These are phyloP conservation scores for Mycena venus DNA, from an alignment of 768 basidiomycete genomes.

Conservation along the genomic window DNA sequence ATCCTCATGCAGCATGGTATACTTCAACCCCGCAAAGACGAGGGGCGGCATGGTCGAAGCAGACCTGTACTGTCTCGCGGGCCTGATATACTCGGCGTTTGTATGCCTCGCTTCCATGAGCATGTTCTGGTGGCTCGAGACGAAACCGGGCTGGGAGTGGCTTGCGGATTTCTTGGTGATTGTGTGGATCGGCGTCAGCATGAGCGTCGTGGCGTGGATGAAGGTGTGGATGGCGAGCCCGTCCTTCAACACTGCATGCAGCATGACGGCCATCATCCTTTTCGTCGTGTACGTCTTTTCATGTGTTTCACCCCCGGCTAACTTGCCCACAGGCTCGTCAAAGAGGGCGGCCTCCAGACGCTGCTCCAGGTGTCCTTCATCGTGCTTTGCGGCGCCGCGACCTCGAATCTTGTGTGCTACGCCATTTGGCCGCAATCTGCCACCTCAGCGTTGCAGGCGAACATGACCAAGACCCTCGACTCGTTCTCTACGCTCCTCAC, in stretches of 20 bases:
- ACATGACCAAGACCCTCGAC: conserved; percentile 88
- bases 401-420: conserved; percentile 90
- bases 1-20: conserved; percentile 68
- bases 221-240: conserved; percentile 90
- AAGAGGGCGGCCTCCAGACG: conserved; percentile 86
- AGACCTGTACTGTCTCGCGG: conserved; percentile 81
- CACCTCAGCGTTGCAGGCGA: conserved; percentile 82
- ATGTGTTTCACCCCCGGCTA: conserved; percentile 4
- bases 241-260: conserved; percentile 91
- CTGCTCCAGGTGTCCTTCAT: conserved; percentile 83
- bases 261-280: conserved; percentile 86
- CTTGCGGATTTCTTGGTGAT: conserved; percentile 82
- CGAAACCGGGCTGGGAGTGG: conserved; percentile 77
- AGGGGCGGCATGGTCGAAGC: conserved; percentile 95
- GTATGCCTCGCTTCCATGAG: conserved; percentile 84
- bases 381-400: conserved; percentile 78
- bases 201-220: conserved; percentile 88
- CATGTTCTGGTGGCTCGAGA: conserved; percentile 85
- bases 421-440: conserved; percentile 89
- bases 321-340: conserved; percentile 71
- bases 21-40: conserved; percentile 96
- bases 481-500: conserved; percentile 90
- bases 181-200: conserved; percentile 86
- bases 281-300: conserved; percentile 76
- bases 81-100: conserved; percentile 77